These are phyloP conservation scores for Aspergillus sp. DNA, from an alignment of 2,329 filamentous ascomycete genomes.

Conservation along the genomic window DNA sequence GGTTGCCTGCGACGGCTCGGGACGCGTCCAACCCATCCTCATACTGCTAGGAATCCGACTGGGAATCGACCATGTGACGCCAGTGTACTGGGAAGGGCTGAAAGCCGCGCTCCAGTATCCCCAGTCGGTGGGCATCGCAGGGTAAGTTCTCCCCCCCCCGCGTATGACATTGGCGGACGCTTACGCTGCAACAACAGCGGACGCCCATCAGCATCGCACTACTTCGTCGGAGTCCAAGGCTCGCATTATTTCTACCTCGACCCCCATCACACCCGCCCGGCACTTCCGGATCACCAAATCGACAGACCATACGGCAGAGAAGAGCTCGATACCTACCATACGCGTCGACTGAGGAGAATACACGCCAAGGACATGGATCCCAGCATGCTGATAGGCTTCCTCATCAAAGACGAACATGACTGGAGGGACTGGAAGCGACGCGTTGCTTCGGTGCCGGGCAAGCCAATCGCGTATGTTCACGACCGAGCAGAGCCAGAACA, in stretches of 20 bases:
- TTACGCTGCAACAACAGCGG: slow-evolving; percentile 63
- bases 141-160: slow-evolving; percentile 43
- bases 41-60: slow-evolving; percentile 81
- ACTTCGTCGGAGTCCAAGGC: slow-evolving; percentile 64
- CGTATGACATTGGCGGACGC: too few relatives aligned
- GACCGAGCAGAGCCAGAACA: slow-evolving; percentile 51
- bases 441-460: slow-evolving; percentile 68
- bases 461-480: slow-evolving; percentile 76
- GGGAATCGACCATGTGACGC: slow-evolving; percentile 88
- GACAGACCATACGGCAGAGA: slow-evolving; percentile 51
- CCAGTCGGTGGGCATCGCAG: slow-evolving; percentile 93
- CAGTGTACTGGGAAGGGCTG: slow-evolving; percentile 90
- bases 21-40: slow-evolving; percentile 68
- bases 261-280: slow-evolving; percentile 74
- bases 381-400: slow-evolving; percentile 91
- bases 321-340: slow-evolving; percentile 79
- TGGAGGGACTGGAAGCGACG: slow-evolving; percentile 73
- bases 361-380: slow-evolving; percentile 92
- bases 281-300: slow-evolving; percentile 52
- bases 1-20: slow-evolving; percentile 59
- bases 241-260: slow-evolving; percentile 88
- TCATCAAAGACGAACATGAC: slow-evolving; percentile 73
- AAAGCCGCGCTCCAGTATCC: slow-evolving; percentile 74
- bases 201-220: slow-evolving; percentile 80
- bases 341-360: slow-evolving; percentile 68